phyloP scores from a whole-genome alignment of 2,329 filamentous ascomycete genomes.

The Dothideomycetes sp. region DNA sequence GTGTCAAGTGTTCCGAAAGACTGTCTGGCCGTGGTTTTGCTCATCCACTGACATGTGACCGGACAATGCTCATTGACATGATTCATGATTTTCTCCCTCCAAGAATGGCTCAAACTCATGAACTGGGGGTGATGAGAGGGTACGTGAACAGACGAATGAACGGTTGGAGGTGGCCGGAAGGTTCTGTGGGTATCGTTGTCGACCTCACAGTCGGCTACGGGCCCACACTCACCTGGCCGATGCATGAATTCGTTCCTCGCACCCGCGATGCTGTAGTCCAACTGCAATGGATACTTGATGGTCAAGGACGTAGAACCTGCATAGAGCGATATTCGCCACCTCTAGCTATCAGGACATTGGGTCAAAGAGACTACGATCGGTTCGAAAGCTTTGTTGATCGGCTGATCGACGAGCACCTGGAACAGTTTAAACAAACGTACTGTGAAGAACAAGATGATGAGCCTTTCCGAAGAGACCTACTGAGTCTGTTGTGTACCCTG shows the following conservation, averaged over 20 bases:
- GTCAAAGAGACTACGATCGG: conserved; percentile 30
- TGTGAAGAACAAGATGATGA: conserved; percentile 30
- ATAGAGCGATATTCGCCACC: conserved; percentile 32
- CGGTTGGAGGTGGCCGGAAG: conserved; percentile 13
- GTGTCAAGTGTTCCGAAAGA: conserved; percentile 20
- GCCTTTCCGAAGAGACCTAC: not conserved
- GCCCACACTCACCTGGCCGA: conserved; percentile 31
- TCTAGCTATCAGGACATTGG: conserved; percentile 34
- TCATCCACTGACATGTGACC: conserved; percentile 32
- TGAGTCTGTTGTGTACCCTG: conserved; percentile 20
- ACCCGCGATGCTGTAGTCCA: conserved; percentile 28
- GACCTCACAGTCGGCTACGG: conserved; percentile 30
- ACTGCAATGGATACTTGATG: conserved; percentile 26
- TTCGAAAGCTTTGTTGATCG: conserved; percentile 34
- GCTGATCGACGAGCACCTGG: conserved; percentile 17
- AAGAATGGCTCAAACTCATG: conserved; percentile 6
- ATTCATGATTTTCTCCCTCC: conserved; percentile 32
- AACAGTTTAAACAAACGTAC: conserved; percentile 29
- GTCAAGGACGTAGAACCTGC: conserved; percentile 13
- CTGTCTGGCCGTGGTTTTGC: conserved; percentile 24
- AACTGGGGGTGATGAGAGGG: conserved; percentile 15
- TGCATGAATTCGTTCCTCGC: conserved; percentile 35
- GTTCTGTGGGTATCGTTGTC: conserved; percentile 26
- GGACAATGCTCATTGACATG: conserved; percentile 34
- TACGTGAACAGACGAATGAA: conserved; percentile 31